Conservation (phyloP, 2,329 filamentous ascomycete genomes). For the Claviceps digitariae region DNA sequence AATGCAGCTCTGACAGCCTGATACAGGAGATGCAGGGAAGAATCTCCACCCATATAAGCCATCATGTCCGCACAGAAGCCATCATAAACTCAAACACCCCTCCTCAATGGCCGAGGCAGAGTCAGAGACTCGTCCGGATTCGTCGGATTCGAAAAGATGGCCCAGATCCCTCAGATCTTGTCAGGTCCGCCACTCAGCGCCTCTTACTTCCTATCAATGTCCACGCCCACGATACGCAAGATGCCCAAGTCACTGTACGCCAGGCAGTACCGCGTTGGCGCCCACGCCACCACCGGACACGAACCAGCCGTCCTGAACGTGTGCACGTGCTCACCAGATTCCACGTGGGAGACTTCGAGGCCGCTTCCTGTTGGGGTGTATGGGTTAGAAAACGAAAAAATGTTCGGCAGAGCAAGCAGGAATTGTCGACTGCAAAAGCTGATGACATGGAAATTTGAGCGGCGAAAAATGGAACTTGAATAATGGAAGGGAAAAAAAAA, state of each 20-base stretch:
- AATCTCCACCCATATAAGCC: not conserved
- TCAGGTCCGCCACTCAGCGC: not conserved
- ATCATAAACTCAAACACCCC: too few relatives aligned
- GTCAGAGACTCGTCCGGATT: too few relatives aligned
- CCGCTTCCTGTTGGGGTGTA: slow-evolving; percentile 32
- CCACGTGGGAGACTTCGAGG: slow-evolving; percentile 56
- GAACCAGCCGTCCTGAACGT: slow-evolving; percentile 55
- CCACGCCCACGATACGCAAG: slow-evolving; percentile 54
- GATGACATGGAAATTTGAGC: not conserved
- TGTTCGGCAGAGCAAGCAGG: too few relatives aligned
- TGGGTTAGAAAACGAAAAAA: too few relatives aligned
- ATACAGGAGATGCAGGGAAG: too few relatives aligned
- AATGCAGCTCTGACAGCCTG: too few relatives aligned
- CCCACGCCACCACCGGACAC: slow-evolving; percentile 59
- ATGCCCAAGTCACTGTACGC: slow-evolving; percentile 59
- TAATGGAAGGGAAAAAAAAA: not conserved
- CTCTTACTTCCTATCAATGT: slow-evolving; percentile 27
- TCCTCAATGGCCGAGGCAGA: too few relatives aligned
- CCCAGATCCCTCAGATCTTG: not conserved
- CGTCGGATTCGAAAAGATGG: too few relatives aligned
- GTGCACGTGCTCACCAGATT: slow-evolving; percentile 60
- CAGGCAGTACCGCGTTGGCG: slow-evolving; percentile 59
- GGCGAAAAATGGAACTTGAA: not conserved
- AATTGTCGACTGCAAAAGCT: too few relatives aligned
- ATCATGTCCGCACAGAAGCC: not conserved